phyloP scores from a whole-genome alignment of 2,329 filamentous ascomycete species.

The Phoma sp. region DNA sequence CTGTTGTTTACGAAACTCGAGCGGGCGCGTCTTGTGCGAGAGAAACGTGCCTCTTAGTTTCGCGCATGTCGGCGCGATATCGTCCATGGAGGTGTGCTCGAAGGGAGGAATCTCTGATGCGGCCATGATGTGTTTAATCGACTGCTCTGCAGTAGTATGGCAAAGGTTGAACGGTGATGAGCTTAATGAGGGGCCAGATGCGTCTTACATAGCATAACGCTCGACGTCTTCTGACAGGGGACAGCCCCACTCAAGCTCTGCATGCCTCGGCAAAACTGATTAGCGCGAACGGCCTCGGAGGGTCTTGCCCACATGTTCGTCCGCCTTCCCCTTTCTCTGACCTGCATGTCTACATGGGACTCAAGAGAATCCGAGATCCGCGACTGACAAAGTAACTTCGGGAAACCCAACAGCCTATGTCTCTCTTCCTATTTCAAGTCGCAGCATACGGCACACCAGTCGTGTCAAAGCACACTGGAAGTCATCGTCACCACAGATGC shows the following conservation, averaged over 20 bases:
- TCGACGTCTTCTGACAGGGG: conserved; percentile 1
- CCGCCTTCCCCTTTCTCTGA: neutral
- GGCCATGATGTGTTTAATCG: conserved; percentile 17
- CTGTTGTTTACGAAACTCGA: conserved; percentile 83
- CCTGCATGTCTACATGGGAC: neutral
- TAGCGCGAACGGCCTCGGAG: conserved; percentile 2
- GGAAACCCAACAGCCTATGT: neutral
- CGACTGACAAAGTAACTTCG: neutral
- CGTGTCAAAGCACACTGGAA: neutral
- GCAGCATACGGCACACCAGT: neutral
- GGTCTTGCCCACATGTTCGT: conserved; percentile 5
- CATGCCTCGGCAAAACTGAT: conserved; percentile 10
- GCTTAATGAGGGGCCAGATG: conserved; percentile 6
- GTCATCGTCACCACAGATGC: neutral
- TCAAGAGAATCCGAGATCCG: conserved; percentile 3
- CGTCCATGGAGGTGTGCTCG: conserved; percentile 45
- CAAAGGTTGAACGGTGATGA: neutral
- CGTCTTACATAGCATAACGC: conserved; percentile 3
- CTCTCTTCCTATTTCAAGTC: neutral
- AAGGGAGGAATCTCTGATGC: conserved; percentile 36
- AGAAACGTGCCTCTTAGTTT: conserved; percentile 73
- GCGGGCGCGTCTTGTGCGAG: conserved; percentile 79
- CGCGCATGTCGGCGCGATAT: conserved; percentile 48
- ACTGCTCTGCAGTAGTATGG: neutral
- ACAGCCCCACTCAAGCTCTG: conserved; percentile 4